Conservation (phyloP, 176 grass and related monocot genomes). For the Rhynchospora tenuis region DNA sequence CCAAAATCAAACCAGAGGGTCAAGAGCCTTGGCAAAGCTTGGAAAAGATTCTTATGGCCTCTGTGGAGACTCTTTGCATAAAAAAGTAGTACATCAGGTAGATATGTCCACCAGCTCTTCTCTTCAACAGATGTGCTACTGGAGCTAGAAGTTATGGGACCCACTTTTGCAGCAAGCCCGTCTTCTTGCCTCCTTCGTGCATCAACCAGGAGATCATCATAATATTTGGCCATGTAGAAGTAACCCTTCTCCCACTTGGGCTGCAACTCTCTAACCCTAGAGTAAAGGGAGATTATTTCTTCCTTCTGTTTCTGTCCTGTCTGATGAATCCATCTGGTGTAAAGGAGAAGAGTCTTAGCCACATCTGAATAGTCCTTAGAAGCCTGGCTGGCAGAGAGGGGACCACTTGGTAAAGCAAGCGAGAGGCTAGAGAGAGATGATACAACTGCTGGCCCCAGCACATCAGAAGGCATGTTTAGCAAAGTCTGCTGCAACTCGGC, state of each 20-base stretch:
- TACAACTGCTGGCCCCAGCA: constrained; percentile 49
- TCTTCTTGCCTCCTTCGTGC: constrained; percentile 92
- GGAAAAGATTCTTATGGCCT: constrained; percentile 94
- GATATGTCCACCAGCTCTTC: constrained; percentile 60
- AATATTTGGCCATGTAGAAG: constrained; percentile 96
- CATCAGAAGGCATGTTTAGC: constrained; percentile 71
- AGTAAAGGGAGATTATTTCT: constrained; percentile 71
- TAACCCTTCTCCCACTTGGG: constrained; percentile 96
- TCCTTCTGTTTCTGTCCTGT: constrained; percentile 90
- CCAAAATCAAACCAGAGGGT: constrained; percentile 97
- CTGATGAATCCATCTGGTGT: constrained; percentile 97
- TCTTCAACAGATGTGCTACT: constrained; percentile 49
- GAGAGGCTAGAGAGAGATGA: constrained; percentile 82
- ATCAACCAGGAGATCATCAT: constrained; percentile 91
- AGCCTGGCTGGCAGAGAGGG: constrained; percentile 56
- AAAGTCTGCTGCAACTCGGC: constrained; percentile 91
- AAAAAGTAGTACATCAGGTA: constrained; percentile 52
- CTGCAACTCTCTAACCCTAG: constrained; percentile 69
- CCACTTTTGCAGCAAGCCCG: constrained; percentile 38
- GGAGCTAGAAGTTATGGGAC: constrained; percentile 33
- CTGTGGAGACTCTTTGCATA: constrained; percentile 90
- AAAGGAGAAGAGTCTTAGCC: constrained; percentile 91
- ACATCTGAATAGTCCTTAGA: constrained; percentile 74
- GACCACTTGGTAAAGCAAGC: constrained; percentile 79
- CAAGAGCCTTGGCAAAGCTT: constrained; percentile 82